A percentile compares a stretch with the other conserved stretches of the same genome.
phyloP scores from a whole-genome alignment of 371 early-diverging fungal genomes.

The Thermomucor indicae-seudaticae region DNA sequence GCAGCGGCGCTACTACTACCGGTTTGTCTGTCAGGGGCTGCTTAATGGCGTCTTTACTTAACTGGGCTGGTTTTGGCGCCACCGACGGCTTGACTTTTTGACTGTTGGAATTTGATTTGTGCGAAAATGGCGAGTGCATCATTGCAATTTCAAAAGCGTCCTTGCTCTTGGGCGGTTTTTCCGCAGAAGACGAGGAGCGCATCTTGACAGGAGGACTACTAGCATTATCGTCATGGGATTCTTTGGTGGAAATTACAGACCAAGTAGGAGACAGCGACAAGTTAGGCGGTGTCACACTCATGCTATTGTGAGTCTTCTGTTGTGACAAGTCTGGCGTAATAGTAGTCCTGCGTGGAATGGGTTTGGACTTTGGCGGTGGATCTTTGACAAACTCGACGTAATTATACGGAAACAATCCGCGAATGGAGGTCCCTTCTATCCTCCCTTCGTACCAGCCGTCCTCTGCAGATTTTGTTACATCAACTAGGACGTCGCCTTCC shows the following conservation, averaged over 20 bases:
- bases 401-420: conserved; percentile 56
- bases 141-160: conserved; percentile 31
- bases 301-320: no score
- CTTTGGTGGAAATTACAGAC: conserved; percentile 18
- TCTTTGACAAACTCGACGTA: conserved; percentile 43
- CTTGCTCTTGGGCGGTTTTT: background rate
- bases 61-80: conserved; percentile 8
- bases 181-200: background rate
- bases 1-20: no score
- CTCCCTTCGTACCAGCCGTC: conserved; percentile 59
- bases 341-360: conserved; percentile 1
- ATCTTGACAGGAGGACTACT: no score
- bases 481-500: conserved; percentile 52
- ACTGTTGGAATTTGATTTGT: background rate
- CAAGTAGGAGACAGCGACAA: conserved; percentile 15
- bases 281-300: conserved; percentile 13
- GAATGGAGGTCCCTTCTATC: conserved; percentile 34
- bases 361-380: conserved; percentile 2
- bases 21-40: no score
- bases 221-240: conserved; percentile 1
- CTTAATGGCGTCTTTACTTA: background rate
- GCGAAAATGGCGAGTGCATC: background rate
- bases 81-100: conserved; percentile 5
- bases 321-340: background rate
- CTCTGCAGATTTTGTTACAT: conserved; percentile 51